These are phyloP conservation scores for Ichthyophthirius multifiliis DNA, from an alignment of 169 alveolate species.

Conservation along the genomic window DNA sequence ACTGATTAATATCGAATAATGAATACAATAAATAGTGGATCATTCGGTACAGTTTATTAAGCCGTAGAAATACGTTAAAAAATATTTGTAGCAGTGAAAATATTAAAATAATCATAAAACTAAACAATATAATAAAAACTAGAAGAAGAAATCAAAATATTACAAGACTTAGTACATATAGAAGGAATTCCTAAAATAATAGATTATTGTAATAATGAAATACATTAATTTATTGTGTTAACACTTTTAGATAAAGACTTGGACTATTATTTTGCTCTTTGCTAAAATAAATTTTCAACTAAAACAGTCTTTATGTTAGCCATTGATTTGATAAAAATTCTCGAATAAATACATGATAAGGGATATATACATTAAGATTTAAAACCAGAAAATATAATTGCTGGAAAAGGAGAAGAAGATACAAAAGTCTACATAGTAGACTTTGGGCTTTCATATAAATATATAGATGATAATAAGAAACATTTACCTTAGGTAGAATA, in stretches of 20 bases:
- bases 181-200: background rate
- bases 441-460: conserved; percentile 20
- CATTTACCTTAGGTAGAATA: conserved; percentile 5
- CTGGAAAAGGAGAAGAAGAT: conserved; percentile 46
- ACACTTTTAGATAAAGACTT: conserved; percentile 20
- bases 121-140: background rate
- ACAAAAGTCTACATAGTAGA: conserved; percentile 20
- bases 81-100: background rate
- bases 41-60: background rate
- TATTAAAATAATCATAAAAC: background rate
- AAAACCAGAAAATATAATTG: conserved; percentile 77
- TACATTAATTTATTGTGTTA: conserved; percentile 1
- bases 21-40: conserved; percentile 3
- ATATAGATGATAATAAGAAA: conserved; percentile 1
- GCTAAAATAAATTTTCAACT: conserved; percentile 35
- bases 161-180: background rate
- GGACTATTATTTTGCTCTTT: conserved; percentile 14
- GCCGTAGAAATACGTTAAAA: background rate
- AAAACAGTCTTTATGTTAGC: conserved; percentile 57
- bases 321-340: conserved; percentile 20
- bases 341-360: conserved; percentile 12
- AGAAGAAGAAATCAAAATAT: background rate
- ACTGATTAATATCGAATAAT: background rate
- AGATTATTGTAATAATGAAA: background rate
- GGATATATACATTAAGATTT: conserved; percentile 73